phyloP scores from a whole-genome alignment of 257 asterid genomes.

The Solanum pinnatisectum region DNA sequence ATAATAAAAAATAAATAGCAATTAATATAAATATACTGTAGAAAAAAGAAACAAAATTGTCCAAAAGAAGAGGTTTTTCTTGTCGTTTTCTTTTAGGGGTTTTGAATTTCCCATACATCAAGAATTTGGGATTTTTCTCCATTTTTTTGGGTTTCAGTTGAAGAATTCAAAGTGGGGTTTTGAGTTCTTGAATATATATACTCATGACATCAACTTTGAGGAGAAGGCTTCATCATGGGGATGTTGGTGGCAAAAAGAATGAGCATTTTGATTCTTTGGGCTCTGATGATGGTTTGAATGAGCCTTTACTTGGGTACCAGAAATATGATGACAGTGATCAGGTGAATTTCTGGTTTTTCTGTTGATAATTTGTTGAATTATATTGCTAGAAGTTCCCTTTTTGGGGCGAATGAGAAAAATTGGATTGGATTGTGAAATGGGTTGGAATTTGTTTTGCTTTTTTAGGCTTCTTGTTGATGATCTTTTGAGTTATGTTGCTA shows the following conservation, averaged over 20 bases:
- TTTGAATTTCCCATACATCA: neutral
- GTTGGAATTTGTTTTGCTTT: neutral
- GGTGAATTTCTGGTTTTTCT: constrained; percentile 18
- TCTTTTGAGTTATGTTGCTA: neutral
- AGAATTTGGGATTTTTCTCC: neutral
- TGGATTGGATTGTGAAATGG: neutral
- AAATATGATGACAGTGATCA: constrained; percentile 19
- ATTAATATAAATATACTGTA: neutral
- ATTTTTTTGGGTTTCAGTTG: neutral
- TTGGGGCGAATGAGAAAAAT: neutral
- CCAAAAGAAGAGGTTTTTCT: neutral
- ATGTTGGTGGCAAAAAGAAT: constrained; percentile 55
- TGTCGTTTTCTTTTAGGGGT: neutral
- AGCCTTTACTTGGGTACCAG: constrained; percentile 63
- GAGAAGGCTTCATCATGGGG: constrained; percentile 73
- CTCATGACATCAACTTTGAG: constrained; percentile 69
- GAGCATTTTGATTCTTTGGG: constrained; percentile 42
- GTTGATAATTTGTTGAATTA: neutral
- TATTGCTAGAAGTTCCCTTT: neutral
- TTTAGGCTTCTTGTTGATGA: neutral
- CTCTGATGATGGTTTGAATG: constrained; percentile 41
- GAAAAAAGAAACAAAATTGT: neutral
- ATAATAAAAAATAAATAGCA: neutral
- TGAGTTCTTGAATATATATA: neutral
- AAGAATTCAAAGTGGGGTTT: neutral